Conservation (phyloP, 2,329 filamentous ascomycete genomes). For the Trichoderma guizhouense region DNA sequence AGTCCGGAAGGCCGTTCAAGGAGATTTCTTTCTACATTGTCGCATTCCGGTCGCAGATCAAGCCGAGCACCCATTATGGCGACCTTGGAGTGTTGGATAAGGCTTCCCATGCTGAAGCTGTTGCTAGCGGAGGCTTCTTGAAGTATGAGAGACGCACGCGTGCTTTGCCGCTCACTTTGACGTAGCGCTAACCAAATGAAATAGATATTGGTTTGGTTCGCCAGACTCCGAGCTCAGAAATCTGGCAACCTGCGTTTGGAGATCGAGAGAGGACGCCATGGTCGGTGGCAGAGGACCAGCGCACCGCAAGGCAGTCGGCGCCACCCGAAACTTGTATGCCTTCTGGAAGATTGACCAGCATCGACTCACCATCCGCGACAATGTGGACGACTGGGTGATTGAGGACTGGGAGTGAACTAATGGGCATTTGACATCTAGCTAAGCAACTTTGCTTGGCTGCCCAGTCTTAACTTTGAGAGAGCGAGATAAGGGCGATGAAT, state of each 20-base stretch:
- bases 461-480: background rate
- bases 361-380: constrained; percentile 65
- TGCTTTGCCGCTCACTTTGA: background rate
- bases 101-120: constrained; percentile 76
- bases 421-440: background rate
- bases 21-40: constrained; percentile 75
- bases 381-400: constrained; percentile 61
- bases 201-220: constrained; percentile 81
- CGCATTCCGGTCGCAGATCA: constrained; percentile 73
- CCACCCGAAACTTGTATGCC: constrained; percentile 58
- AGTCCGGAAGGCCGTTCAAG: constrained; percentile 52
- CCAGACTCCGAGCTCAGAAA: constrained; percentile 69
- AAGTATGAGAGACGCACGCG: constrained; percentile 51
- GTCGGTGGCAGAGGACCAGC: constrained; percentile 59
- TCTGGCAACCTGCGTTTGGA: constrained; percentile 75
- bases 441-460: constrained; percentile 17
- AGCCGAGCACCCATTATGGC: constrained; percentile 61
- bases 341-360: constrained; percentile 70
- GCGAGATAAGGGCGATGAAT: background rate
- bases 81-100: constrained; percentile 72
- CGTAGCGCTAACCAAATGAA: constrained; percentile 21
- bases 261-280: constrained; percentile 56
- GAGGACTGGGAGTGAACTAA: constrained; percentile 46
- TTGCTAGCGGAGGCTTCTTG: constrained; percentile 73
- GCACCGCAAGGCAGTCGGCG: constrained; percentile 63